phyloP scores from a whole-genome alignment of 345 rosid genomes.

The Firmiana major region DNA sequence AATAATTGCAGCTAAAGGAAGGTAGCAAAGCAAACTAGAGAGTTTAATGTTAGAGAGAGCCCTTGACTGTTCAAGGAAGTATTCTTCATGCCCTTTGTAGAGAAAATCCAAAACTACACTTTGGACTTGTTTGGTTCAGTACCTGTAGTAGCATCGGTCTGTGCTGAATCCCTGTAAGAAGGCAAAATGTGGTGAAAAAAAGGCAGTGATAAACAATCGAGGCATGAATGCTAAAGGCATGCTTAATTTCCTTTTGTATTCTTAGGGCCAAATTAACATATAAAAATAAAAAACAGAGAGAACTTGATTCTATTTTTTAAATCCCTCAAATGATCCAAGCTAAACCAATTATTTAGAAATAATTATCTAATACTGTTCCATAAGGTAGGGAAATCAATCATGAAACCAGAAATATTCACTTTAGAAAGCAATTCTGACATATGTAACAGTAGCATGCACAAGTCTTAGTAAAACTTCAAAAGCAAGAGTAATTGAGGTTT shows the following conservation, averaged over 20 bases:
- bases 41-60: background rate
- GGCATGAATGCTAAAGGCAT: background rate
- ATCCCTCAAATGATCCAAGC: background rate
- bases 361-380: background rate
- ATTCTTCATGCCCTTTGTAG: background rate
- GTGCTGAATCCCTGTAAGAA: slow-evolving; percentile 49
- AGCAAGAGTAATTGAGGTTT: slow-evolving; percentile 2
- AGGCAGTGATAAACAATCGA: background rate
- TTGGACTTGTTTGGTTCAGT: slow-evolving; percentile 10
- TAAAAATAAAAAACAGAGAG: background rate
- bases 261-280: background rate
- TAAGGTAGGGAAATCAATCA: background rate
- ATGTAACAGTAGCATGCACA: background rate
- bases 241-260: background rate
- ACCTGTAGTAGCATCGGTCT: slow-evolving; percentile 58
- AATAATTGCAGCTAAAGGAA: background rate
- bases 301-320: background rate
- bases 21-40: background rate
- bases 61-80: background rate
- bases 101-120: background rate
- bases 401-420: background rate
- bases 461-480: background rate
- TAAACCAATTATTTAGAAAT: background rate
- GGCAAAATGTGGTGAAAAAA: background rate
- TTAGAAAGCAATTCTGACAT: background rate